Percentiles rank a stretch among this genome's conserved stretches.
Conservation (phyloP, 2,329 filamentous ascomycete genomes). For the Ustilaginoidea virens region DNA sequence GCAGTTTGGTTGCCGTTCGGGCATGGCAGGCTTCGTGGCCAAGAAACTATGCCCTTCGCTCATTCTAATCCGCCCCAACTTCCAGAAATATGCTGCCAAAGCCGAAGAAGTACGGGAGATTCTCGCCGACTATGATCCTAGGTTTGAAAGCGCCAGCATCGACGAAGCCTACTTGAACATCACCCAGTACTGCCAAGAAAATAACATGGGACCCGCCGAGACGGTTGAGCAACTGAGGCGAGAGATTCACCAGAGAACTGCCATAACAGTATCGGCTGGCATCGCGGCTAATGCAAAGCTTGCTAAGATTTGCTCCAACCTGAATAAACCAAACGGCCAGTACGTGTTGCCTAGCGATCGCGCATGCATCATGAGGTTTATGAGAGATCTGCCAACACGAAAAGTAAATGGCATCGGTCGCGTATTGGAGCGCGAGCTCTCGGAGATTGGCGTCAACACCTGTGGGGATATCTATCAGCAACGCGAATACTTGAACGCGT, state of each 20-base stretch:
- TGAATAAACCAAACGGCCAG: constrained; percentile 94
- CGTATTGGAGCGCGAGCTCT: constrained; percentile 81
- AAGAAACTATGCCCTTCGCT: constrained; percentile 85
- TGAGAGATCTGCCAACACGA: constrained; percentile 66
- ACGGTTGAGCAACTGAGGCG: constrained; percentile 63
- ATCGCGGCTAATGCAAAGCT: constrained; percentile 88
- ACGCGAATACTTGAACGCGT: constrained; percentile 53
- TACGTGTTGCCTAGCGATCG: constrained; percentile 62
- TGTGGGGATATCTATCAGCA: constrained; percentile 77
- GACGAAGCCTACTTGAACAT: constrained; percentile 96
- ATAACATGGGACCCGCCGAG: constrained; percentile 53
- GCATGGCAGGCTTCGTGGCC: constrained; percentile 93
- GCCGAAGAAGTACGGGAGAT: constrained; percentile 75
- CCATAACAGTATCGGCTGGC: constrained; percentile 83
- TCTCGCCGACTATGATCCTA: constrained; percentile 71
- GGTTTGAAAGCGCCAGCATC: constrained; percentile 86
- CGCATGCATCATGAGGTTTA: constrained; percentile 65
- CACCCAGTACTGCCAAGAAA: constrained; percentile 64
- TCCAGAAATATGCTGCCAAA: constrained; percentile 81
- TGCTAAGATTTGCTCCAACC: constrained; percentile 89
- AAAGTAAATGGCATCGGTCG: constrained; percentile 94
- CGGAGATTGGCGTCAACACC: constrained; percentile 72
- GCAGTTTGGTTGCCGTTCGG: constrained; percentile 79
- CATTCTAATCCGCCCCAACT: constrained; percentile 70
- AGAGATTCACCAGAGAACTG: constrained; percentile 59